phyloP scores from a whole-genome alignment of 2,329 filamentous ascomycete species.

The Penicillium frequentans region DNA sequence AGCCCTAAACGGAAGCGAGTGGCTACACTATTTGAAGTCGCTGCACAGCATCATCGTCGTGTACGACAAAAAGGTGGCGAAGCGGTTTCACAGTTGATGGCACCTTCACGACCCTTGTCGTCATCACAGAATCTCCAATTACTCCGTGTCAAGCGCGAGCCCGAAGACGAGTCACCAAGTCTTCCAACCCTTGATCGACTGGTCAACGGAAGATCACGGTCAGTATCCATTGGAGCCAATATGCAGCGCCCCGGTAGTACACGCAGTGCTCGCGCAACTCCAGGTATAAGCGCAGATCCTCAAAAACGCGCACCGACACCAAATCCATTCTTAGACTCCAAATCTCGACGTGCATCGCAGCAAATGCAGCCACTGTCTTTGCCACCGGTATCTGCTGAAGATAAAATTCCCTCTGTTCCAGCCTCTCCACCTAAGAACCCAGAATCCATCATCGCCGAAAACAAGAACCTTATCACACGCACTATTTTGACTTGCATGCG shows the following conservation, averaged over 20 bases:
- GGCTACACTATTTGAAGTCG: conserved; percentile 43
- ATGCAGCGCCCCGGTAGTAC: conserved; percentile 20
- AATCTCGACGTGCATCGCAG: conserved; percentile 7
- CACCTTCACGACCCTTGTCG: conserved; percentile 27
- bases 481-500: conserved; percentile 47
- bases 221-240: conserved; percentile 33
- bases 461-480: conserved; percentile 43
- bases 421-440: conserved; percentile 26
- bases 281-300: conserved; percentile 14
- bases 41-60: conserved; percentile 41
- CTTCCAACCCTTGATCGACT: conserved; percentile 31
- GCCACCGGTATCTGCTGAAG: conserved; percentile 16
- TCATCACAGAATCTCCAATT: conserved; percentile 32
- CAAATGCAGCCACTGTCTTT: conserved; percentile 12
- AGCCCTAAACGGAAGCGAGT: conserved; percentile 46
- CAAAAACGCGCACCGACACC: conserved; percentile 25
- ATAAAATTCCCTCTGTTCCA: conserved; percentile 16
- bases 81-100: conserved; percentile 43
- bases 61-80: conserved; percentile 42
- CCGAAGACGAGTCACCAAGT: conserved; percentile 27
- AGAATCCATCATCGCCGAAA: conserved; percentile 34
- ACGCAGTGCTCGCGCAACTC: conserved; percentile 14
- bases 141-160: conserved; percentile 38
- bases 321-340: conserved; percentile 26
- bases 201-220: conserved; percentile 30